phyloP scores from a whole-genome alignment of 352 stramenopile genomes.

The Pythium brassicae region DNA sequence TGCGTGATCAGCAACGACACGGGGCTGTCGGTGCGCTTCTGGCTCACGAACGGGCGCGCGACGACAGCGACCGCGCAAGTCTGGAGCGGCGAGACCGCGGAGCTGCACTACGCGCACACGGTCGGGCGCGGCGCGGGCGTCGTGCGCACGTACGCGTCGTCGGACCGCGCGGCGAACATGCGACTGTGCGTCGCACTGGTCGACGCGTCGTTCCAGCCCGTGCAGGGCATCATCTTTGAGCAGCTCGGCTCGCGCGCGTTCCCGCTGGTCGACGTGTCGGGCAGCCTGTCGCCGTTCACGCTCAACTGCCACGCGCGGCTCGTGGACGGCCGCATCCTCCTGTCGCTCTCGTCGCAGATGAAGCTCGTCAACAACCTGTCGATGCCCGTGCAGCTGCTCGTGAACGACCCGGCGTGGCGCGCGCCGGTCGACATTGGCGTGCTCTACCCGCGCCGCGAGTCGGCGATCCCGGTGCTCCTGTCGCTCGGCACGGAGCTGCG shows the following conservation, averaged over 20 bases:
- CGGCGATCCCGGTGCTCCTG: conserved; percentile 61
- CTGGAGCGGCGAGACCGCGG: conserved; percentile 35
- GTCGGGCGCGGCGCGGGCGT: conserved; percentile 55
- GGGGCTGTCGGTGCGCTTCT: conserved; percentile 59
- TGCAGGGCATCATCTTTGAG: conserved; percentile 83
- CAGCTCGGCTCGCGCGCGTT: conserved; percentile 65
- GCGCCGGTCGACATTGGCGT: conserved; percentile 68
- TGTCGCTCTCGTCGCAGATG: conserved; percentile 76
- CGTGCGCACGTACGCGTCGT: conserved; percentile 63
- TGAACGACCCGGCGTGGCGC: conserved; percentile 77
- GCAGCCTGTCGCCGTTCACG: conserved; percentile 46
- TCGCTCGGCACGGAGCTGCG: conserved; percentile 68
- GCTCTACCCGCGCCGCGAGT: conserved; percentile 51
- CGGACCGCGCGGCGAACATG: conserved; percentile 50
- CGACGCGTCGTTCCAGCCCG: conserved; percentile 54
- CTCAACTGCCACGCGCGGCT: conserved; percentile 65
- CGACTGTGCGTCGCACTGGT: conserved; percentile 60
- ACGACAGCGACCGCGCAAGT: conserved; percentile 35
- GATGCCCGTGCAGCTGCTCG: conserved; percentile 68
- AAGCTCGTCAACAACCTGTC: conserved; percentile 68
- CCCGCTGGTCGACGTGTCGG: conserved; percentile 46
- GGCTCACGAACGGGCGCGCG: conserved; percentile 49
- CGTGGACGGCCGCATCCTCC: conserved; percentile 72
- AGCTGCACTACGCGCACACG: conserved; percentile 67
- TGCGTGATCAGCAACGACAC: conserved; percentile 81